Evolutionary conservation across 495 filamentous ascomycete species (phyloP).

Genomic region (Aspergillus coremiiformis): DNA sequence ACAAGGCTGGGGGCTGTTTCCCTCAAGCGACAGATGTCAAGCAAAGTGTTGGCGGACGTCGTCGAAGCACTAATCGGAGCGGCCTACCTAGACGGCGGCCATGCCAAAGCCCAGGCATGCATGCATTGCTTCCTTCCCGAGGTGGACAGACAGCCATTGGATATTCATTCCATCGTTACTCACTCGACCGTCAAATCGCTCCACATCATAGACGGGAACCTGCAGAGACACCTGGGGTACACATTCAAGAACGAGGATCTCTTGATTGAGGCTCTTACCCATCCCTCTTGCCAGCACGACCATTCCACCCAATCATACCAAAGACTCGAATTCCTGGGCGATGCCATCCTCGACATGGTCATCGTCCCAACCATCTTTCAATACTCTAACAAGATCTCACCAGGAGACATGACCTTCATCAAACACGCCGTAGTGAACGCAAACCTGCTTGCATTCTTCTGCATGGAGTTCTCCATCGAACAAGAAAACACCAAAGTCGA

Average conservation of each 20-base stretch:
- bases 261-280: constrained; percentile 80
- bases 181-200: neutral
- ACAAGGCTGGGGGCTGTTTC: constrained; percentile 21
- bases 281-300: constrained; percentile 58
- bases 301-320: constrained; percentile 61
- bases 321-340: constrained; percentile 85
- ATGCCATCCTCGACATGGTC: constrained; percentile 76
- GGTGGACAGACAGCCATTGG: constrained; percentile 23
- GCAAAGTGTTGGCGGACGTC: constrained; percentile 83
- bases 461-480: constrained; percentile 40
- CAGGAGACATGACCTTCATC: constrained; percentile 64
- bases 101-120: constrained; percentile 52
- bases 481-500: constrained; percentile 12
- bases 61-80: constrained; percentile 82
- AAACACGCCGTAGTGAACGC: constrained; percentile 75
- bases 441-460: constrained; percentile 80
- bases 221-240: constrained; percentile 39
- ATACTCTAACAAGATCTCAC: constrained; percentile 40
- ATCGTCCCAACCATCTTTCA: constrained; percentile 51
- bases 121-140: constrained; percentile 60
- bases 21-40: constrained; percentile 46
- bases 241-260: constrained; percentile 61
- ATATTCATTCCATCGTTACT: constrained; percentile 15
- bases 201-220: constrained; percentile 6
- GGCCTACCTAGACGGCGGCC: constrained; percentile 63